phyloP scores from a whole-genome alignment of 306 rosid genomes.

The Dalbergia cultrata region DNA sequence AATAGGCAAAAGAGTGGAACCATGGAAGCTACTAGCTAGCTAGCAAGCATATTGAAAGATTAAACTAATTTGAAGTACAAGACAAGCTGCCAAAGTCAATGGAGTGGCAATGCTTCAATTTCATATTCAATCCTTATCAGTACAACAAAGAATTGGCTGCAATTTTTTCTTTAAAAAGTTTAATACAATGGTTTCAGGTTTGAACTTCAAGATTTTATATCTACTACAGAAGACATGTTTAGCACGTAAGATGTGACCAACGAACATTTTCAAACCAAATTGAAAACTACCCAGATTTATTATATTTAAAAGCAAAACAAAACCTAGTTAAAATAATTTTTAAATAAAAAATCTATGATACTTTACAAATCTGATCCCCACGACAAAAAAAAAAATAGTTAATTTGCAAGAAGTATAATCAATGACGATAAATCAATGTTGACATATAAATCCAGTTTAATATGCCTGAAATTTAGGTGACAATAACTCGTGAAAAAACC shows the following conservation, averaged over 20 bases:
- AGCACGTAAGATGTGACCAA: slow-evolving; percentile 16
- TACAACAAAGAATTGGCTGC: slow-evolving; percentile 4
- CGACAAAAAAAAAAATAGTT: not conserved
- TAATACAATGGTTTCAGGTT: not conserved
- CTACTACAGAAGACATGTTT: not conserved
- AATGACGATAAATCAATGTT: not conserved
- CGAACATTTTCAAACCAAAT: slow-evolving; percentile 16
- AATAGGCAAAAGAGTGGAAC: not conserved
- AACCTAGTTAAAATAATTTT: not conserved
- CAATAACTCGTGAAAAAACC: not conserved
- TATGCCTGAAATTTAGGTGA: slow-evolving; percentile 1
- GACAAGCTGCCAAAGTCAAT: slow-evolving; percentile 12
- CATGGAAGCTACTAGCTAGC: not conserved
- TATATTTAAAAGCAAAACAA: not conserved
- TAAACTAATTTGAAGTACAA: not conserved
- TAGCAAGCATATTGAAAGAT: not conserved
- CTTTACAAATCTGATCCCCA: not conserved
- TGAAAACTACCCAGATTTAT: not conserved
- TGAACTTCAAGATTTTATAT: not conserved
- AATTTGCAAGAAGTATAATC: not conserved
- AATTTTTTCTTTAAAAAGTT: not conserved
- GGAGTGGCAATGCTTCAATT: not conserved
- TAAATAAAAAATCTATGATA: not conserved
- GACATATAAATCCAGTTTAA: slow-evolving; percentile 8
- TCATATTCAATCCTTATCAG: slow-evolving; percentile 16